Conservation (phyloP, 148 eudicot genomes). For the Vaccinium macrocarpon region DNA sequence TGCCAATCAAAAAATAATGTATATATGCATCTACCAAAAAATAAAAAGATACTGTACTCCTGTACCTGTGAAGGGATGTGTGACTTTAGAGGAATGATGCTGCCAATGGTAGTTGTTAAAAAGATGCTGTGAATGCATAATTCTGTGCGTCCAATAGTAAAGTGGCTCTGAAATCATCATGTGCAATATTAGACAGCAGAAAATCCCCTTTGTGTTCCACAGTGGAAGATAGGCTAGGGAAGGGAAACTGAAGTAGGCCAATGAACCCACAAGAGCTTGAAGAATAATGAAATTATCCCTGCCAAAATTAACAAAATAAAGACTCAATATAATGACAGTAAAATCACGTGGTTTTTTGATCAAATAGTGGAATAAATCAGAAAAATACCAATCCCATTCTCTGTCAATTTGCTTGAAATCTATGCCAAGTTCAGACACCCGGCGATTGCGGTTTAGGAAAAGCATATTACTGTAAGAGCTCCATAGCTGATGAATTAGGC, state of each 20-base stretch:
- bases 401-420: slow-evolving; percentile 49
- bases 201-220: slow-evolving; percentile 36
- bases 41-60: background rate
- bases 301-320: slow-evolving; percentile 7
- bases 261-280: slow-evolving; percentile 41
- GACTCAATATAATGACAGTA: background rate
- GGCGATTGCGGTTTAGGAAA: slow-evolving; percentile 34
- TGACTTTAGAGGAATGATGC: slow-evolving; percentile 45
- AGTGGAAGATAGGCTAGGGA: slow-evolving; percentile 34
- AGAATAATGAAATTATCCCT: slow-evolving; percentile 58
- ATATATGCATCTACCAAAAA: too few species aligned
- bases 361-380: background rate
- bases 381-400: slow-evolving; percentile 54
- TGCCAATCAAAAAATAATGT: background rate
- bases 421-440: slow-evolving; percentile 37
- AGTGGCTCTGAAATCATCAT: slow-evolving; percentile 40
- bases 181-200: slow-evolving; percentile 38
- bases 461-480: slow-evolving; percentile 35
- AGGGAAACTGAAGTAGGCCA: slow-evolving; percentile 36
- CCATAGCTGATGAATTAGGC: slow-evolving; percentile 52
- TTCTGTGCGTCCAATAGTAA: slow-evolving; percentile 42
- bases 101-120: slow-evolving; percentile 44
- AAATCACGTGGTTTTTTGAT: background rate
- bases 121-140: slow-evolving; percentile 30
- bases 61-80: slow-evolving; percentile 51